These are phyloP conservation scores for Westerdykella ornata DNA, from an alignment of 2,329 filamentous ascomycete species.

Conservation along the genomic window DNA sequence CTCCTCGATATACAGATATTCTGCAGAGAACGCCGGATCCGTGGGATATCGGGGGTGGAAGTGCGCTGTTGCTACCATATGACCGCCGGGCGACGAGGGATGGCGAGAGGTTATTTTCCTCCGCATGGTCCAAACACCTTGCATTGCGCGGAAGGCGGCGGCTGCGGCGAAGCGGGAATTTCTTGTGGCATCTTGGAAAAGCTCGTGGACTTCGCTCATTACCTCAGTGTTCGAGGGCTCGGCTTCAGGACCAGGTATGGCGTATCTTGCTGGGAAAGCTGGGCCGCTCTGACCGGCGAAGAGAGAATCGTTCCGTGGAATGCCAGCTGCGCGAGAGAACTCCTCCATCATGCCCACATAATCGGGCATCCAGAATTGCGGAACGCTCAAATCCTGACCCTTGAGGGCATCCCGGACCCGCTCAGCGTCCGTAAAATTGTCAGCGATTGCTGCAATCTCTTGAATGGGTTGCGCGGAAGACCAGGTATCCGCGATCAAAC, in stretches of 20 bases:
- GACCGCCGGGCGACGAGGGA: constrained; percentile 56
- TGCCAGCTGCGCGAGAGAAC: constrained; percentile 53
- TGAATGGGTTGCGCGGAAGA: constrained; percentile 8
- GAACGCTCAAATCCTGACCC: constrained; percentile 32
- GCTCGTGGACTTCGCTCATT: constrained; percentile 41
- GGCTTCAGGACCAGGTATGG: constrained; percentile 20
- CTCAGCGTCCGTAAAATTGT: background rate
- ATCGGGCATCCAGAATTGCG: constrained; percentile 79
- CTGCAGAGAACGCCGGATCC: constrained; percentile 33
- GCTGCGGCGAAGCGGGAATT: constrained; percentile 52
- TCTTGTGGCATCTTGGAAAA: constrained; percentile 40
- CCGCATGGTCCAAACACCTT: constrained; percentile 62
- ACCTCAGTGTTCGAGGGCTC: constrained; percentile 40
- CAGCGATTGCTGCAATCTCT: background rate
- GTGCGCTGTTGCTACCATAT: constrained; percentile 56
- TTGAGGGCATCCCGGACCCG: constrained; percentile 9
- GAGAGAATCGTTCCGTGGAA: constrained; percentile 41
- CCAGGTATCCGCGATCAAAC: constrained; percentile 60
- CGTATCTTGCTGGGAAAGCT: constrained; percentile 33
- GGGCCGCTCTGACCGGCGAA: constrained; percentile 46
- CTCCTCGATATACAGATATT: constrained; percentile 62
- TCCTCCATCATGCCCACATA: constrained; percentile 70
- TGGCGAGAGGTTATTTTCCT: constrained; percentile 51
- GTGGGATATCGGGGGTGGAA: constrained; percentile 60
- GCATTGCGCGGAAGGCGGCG: constrained; percentile 63